Base-by-base conservation (phyloP, 768 basidiomycete species). In the Podaxis sp. region DNA sequence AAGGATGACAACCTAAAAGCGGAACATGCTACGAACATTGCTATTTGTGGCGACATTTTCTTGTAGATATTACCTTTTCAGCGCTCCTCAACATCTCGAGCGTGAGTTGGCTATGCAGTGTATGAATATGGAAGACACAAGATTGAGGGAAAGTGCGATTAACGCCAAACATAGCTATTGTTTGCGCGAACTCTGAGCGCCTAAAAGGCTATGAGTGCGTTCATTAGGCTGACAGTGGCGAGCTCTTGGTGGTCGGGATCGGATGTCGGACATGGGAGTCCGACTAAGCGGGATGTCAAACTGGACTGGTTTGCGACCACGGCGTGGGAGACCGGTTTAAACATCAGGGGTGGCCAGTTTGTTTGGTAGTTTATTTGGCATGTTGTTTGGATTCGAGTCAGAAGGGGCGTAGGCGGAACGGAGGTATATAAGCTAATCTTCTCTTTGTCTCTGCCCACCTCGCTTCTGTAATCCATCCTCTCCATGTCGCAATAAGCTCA, bases 1-100 rank as follows among this genome's bases (percentile, higher is more conserved):
- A 90, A 71, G 88, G 88, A 65, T 91, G 80, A 85, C 52, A 65
- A 50, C 25, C 19, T 24, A 7, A 55, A 46, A 27, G 53, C 52
- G 60, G 63, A 40, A 43, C 64, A 65, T 33, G 33, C 38, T 55
- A 50, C 41, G 55, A 53, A 58, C 57, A 57, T 66, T 62, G 66
- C 65, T 71, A 67, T 70, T 66, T 67, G 67, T 73, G 68, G 72
- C 67, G 70, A 70, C 71, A 73, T 37, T 75, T 74, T 75, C 68
- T 75, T 72, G 71, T 73, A 71, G 65, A 69, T 69, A 70, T 67
- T 63, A 57, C 58, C 40, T 13, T 52, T 59, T 55, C 22, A 51
- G 51, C 19, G 60, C 57, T 27, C 53, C 41, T 59, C 19, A 33
- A 33, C 8, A 33, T 33, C 33, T 33, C 33, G 33, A 33, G 33